Conservation (phyloP, 2,329 filamentous ascomycete genomes). For the Xylaria polymorpha region DNA sequence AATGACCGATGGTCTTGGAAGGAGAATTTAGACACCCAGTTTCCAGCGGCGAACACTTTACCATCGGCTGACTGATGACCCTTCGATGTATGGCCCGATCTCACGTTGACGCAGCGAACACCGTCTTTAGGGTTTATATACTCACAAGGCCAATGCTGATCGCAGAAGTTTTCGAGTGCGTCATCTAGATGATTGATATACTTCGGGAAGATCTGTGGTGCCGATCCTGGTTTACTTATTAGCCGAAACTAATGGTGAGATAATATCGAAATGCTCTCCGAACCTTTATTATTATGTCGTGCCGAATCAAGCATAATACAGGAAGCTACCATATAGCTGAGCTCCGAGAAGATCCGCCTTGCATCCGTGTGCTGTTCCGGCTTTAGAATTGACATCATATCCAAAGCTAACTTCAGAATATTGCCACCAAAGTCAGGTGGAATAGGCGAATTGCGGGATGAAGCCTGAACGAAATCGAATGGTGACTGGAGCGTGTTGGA, state of each 20-base stretch:
- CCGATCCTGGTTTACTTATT: not conserved
- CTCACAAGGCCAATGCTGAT: conserved; percentile 60
- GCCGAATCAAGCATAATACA: conserved; percentile 62
- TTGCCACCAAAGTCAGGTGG: conserved; percentile 61
- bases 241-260: not conserved
- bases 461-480: conserved; percentile 63
- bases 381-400: conserved; percentile 20
- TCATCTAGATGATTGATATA: not conserved
- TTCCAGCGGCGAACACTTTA: conserved; percentile 56
- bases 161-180: conserved; percentile 56
- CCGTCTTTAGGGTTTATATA: conserved; percentile 45
- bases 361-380: conserved; percentile 42
- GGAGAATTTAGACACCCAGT: conserved; percentile 53
- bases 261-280: not conserved
- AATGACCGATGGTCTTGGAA: not conserved
- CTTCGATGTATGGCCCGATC: conserved; percentile 52
- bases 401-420: conserved; percentile 58
- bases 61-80: conserved; percentile 59
- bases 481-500: conserved; percentile 56
- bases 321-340: conserved; percentile 62
- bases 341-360: conserved; percentile 54
- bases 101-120: conserved; percentile 54
- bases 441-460: conserved; percentile 59
- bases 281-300: conserved; percentile 6
- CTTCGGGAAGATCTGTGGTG: not conserved